phyloP scores from a whole-genome alignment of 495 filamentous ascomycete species.

The Daldinia bambusicola region DNA sequence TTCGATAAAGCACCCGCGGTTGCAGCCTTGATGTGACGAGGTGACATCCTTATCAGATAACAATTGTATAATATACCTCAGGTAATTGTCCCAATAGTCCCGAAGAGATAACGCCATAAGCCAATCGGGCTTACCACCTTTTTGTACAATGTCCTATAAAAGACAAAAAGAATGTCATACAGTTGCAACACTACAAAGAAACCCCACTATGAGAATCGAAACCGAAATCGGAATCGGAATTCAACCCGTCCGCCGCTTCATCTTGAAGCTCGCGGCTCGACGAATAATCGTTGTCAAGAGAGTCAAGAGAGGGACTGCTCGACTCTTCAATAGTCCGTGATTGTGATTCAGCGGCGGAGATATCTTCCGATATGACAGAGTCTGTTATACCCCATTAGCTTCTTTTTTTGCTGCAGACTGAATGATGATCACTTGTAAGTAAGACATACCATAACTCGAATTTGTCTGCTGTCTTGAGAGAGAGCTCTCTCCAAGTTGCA shows the following conservation, averaged over 20 bases:
- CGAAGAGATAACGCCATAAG: background rate
- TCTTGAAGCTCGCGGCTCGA: background rate
- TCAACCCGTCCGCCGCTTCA: background rate
- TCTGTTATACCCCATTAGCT: slow-evolving; percentile 12
- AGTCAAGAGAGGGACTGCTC: background rate
- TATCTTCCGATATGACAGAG: background rate
- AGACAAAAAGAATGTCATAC: background rate
- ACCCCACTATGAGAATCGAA: slow-evolving; percentile 14
- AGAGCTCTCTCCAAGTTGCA: background rate
- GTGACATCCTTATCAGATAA: background rate
- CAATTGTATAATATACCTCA: background rate
- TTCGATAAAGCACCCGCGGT: background rate
- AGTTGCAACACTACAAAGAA: background rate
- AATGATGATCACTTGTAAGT: background rate
- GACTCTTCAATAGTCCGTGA: background rate
- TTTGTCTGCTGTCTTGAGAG: background rate
- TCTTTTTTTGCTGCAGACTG: background rate
- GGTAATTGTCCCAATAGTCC: too few relatives aligned
- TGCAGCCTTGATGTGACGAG: background rate
- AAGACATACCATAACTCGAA: slow-evolving; percentile 13
- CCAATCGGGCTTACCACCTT: background rate
- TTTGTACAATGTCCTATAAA: background rate
- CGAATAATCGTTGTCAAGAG: background rate
- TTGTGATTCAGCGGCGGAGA: background rate
- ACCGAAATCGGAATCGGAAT: slow-evolving; percentile 12